Conservation (phyloP, 495 filamentous ascomycete genomes). For the Amphirosellinia nigrospora region DNA sequence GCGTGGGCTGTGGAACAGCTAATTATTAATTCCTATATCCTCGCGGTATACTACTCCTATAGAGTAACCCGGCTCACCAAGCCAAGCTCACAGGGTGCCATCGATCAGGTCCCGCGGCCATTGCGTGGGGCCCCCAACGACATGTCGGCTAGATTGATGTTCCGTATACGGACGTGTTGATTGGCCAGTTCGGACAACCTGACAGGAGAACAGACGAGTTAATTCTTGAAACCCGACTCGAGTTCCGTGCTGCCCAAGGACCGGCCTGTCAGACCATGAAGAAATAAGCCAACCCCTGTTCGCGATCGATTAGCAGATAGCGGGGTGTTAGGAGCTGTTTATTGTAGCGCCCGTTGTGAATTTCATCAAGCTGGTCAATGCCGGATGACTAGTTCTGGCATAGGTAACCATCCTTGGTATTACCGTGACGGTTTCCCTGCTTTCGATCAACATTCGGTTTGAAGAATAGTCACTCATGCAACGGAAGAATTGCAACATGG, state of each 20-base stretch:
- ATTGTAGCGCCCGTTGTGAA: too few species aligned
- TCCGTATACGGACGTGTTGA: not conserved
- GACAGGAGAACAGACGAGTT: not conserved
- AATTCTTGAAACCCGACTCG: too few species aligned
- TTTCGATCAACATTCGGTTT: not conserved
- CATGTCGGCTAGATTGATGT: not conserved
- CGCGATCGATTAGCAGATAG: not conserved
- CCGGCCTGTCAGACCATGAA: not conserved
- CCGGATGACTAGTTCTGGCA: not conserved
- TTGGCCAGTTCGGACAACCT: conserved; percentile 10
- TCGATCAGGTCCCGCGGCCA: not conserved
- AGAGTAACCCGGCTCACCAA: too few species aligned
- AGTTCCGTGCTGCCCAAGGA: not conserved
- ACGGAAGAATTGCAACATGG: not conserved
- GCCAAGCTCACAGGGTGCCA: too few species aligned
- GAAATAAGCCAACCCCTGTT: not conserved
- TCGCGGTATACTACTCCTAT: too few species aligned
- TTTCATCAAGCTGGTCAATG: too few species aligned
- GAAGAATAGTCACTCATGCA: not conserved
- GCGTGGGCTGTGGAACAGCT: not conserved
- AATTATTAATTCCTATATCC: too few species aligned
- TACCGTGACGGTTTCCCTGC: not conserved
- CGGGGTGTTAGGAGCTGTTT: too few species aligned
- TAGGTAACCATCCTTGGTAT: not conserved
- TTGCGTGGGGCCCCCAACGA: not conserved